Conservation (phyloP, 2,329 filamentous ascomycete genomes). For the Colletotrichum coccodes region DNA sequence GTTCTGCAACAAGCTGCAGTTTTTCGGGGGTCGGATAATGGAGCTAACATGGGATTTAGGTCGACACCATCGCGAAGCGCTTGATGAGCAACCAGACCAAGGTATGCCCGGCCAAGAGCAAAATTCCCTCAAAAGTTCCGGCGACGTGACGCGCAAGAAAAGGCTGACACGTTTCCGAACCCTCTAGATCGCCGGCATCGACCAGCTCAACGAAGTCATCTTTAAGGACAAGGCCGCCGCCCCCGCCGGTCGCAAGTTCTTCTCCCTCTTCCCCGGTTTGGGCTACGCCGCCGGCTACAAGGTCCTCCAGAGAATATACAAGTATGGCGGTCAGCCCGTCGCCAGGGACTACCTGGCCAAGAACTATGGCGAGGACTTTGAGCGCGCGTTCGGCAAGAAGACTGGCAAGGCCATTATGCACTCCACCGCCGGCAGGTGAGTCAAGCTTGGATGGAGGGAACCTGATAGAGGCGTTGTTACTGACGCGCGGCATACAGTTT, state of each 20-base stretch:
- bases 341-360: slow-evolving; percentile 87
- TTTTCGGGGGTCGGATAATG: background rate
- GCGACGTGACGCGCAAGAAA: background rate
- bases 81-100: slow-evolving; percentile 95
- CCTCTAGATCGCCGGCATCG: slow-evolving; percentile 35
- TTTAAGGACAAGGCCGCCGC: slow-evolving; percentile 90
- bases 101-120: slow-evolving; percentile 55
- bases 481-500: slow-evolving; percentile 64
- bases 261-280: slow-evolving; percentile 95
- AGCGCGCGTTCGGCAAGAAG: slow-evolving; percentile 91
- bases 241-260: slow-evolving; percentile 79
- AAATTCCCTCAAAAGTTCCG: background rate
- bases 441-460: background rate
- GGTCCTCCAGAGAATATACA: slow-evolving; percentile 96
- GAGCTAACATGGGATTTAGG: slow-evolving; percentile 57
- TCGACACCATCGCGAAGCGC: slow-evolving; percentile 98
- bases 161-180: slow-evolving; percentile 4
- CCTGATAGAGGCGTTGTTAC: background rate
- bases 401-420: slow-evolving; percentile 99
- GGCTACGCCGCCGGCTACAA: slow-evolving; percentile 99
- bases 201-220: slow-evolving; percentile 87
- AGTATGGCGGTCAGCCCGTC: slow-evolving; percentile 97
- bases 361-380: slow-evolving; percentile 86
- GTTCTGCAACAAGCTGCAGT: slow-evolving; percentile 34
- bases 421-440: slow-evolving; percentile 89